Evolutionary conservation across 306 rosid species (phyloP), one percentile per base, ranked within the genome.

Genomic region (Casuarina glauca): DNA sequence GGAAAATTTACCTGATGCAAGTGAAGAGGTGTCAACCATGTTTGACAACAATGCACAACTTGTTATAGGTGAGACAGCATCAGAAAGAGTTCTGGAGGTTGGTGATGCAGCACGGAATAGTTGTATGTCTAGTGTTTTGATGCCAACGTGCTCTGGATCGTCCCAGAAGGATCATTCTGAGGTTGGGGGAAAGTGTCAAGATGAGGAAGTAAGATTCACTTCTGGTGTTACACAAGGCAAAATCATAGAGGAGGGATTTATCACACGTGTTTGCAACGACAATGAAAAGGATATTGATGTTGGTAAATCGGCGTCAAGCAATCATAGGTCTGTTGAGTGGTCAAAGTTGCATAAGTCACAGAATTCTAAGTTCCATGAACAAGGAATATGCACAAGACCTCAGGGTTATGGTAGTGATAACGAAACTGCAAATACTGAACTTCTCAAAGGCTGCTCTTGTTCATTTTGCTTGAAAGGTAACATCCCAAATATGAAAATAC

Each of bases 381-480:
- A 89, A 80, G 91, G 85, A 74, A 88, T 90, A 69, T 95, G 99
- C 64, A 61, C 86, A 20, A 81, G 74, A 20, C 87, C 83, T 1
- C 82, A 78, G 81, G 82, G 60, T n/a, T 79, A 69, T 54, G 84
- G 50, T 3, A 73, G 6, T 74, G 81, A 76, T 36, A 83, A 64
- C 80, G 10, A 52, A 49, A 72, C 52, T 75, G 81, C 19, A 0
- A 80, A 80, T 36, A 83, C 6, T 3, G 96, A 90, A 50, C 51
- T 75, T 60, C 76, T 91, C 13, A 90, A 88, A 78, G 61, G 49
- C 44, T 95, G 99, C 84, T 80, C 90, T 48, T 95, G 99, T 80
- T 72, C 89, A 53, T 93, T 95, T 79, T 95, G 99, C 87, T 81
- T 93, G 76, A 91, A 91, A 93, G 99, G 99, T 95, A 62, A 35